A percentile compares a stretch with the other conserved stretches of the same genome.
These are phyloP conservation scores for Neurospora sp. DNA, from an alignment of 495 filamentous ascomycete genomes.

Conservation along the genomic window DNA sequence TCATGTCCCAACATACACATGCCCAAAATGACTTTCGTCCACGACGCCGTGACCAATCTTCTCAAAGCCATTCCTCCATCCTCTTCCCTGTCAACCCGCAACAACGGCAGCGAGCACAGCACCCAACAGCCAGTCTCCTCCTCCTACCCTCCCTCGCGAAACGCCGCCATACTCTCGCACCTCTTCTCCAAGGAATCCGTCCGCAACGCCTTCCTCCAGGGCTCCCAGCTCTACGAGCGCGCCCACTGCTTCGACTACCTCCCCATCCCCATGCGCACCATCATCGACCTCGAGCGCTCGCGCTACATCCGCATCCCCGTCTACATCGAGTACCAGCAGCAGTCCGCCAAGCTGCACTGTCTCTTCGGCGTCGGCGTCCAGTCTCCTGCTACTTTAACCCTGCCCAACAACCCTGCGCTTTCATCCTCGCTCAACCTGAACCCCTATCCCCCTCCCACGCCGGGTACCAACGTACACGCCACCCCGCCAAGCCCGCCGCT, in stretches of 20 bases:
- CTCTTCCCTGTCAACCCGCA: not conserved
- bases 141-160: conserved; percentile 27
- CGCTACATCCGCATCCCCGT: conserved; percentile 39
- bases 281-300: conserved; percentile 6
- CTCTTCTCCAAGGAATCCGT: conserved; percentile 30
- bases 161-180: conserved; percentile 36
- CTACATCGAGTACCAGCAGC: conserved; percentile 32
- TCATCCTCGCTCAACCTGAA: not conserved
- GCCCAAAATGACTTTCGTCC: conserved; percentile 22
- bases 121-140: conserved; percentile 9
- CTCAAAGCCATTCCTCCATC: conserved; percentile 11
- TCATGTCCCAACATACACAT: not conserved
- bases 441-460: not conserved
- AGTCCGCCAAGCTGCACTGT: conserved; percentile 53
- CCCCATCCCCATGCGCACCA: not conserved
- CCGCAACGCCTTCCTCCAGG: conserved; percentile 36
- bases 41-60: conserved; percentile 23
- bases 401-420: not conserved
- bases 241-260: conserved; percentile 18
- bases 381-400: not conserved
- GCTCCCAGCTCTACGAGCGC: conserved; percentile 43
- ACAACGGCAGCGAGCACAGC: conserved; percentile 18
- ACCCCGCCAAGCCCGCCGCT: conserved; percentile 17
- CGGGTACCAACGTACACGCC: not conserved
- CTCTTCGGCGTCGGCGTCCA: conserved; percentile 38